Evolutionary conservation across 352 stramenopile genomes (phyloP).

Genomic region (Globisporangium paroecandrum): DNA sequence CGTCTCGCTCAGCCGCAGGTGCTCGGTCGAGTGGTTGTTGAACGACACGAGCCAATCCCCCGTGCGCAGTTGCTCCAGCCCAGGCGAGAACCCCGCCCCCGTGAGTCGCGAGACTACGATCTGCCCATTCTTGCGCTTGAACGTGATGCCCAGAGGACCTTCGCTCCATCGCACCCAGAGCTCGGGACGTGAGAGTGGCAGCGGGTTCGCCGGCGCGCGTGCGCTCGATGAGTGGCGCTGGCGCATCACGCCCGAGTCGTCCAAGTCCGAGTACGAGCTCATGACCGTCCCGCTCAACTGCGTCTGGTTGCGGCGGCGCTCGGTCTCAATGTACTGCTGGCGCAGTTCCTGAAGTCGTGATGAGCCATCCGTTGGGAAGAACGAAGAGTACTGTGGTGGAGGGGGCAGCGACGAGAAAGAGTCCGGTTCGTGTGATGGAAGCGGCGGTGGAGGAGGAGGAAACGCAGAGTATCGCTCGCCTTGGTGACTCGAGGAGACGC

Average conservation of each 20-base stretch:
- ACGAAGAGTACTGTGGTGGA: slow-evolving; percentile 24
- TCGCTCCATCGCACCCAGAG: slow-evolving; percentile 73
- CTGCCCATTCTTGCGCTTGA: slow-evolving; percentile 72
- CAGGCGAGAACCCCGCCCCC: slow-evolving; percentile 57
- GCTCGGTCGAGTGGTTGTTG: slow-evolving; percentile 56
- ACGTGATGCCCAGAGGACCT: slow-evolving; percentile 73
- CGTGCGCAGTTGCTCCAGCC: slow-evolving; percentile 57
- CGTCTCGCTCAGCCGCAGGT: slow-evolving; percentile 63
- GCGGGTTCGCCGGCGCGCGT: slow-evolving; percentile 3
- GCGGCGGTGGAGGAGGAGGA: background rate
- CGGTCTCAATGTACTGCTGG: slow-evolving; percentile 65
- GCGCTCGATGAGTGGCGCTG: slow-evolving; percentile 12
- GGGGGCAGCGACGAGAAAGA: slow-evolving; percentile 15
- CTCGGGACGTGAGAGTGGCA: slow-evolving; percentile 40
- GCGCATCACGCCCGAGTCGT: slow-evolving; percentile 59
- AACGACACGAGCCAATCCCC: slow-evolving; percentile 81
- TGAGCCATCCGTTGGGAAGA: slow-evolving; percentile 8
- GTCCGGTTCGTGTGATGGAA: slow-evolving; percentile 10
- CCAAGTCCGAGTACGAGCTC: slow-evolving; percentile 65
- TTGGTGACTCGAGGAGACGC: slow-evolving; percentile 19
- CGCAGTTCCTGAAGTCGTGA: slow-evolving; percentile 52
- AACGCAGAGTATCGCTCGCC: background rate
- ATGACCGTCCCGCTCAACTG: slow-evolving; percentile 31
- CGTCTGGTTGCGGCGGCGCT: slow-evolving; percentile 52
- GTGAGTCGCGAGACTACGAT: slow-evolving; percentile 79